Conservation (phyloP, 768 basidiomycete genomes). For the Lactarius vividus region DNA sequence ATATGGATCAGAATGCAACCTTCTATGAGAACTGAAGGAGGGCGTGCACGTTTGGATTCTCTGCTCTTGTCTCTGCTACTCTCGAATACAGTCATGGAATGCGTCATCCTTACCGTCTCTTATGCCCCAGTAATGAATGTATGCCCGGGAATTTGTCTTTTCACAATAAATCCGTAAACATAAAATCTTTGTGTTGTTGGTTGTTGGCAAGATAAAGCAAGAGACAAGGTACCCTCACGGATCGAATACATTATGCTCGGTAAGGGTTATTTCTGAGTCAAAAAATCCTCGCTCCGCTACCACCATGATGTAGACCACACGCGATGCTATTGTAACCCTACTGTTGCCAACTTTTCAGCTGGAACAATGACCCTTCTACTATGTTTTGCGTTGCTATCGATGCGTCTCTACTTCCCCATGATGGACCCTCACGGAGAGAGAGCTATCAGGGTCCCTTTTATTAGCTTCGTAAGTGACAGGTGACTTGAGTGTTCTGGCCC, state of each 20-base stretch:
- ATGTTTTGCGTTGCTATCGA: neutral
- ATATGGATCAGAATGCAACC: neutral
- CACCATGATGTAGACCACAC: no score
- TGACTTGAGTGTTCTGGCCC: neutral
- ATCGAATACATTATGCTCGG: neutral
- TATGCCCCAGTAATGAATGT: no score
- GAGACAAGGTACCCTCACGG: no score
- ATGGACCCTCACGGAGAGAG: neutral
- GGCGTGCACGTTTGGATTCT: neutral
- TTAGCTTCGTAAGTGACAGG: constrained; percentile 2
- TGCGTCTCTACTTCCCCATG: neutral
- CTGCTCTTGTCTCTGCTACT: no score
- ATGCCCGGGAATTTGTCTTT: no score
- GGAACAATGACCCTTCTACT: neutral
- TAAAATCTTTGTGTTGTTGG: no score
- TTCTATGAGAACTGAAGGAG: neutral
- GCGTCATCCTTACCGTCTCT: no score
- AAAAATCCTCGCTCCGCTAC: no score
- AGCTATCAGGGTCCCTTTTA: neutral
- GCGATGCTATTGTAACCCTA: no score
- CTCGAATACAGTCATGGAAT: no score
- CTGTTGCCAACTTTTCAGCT: neutral
- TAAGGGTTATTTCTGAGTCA: neutral
- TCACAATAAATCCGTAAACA: no score
- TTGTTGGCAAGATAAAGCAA: no score